These are phyloP conservation scores for Saccharomycopsis javanensis DNA, from an alignment of 805 yeast genomes.

Conservation along the genomic window DNA sequence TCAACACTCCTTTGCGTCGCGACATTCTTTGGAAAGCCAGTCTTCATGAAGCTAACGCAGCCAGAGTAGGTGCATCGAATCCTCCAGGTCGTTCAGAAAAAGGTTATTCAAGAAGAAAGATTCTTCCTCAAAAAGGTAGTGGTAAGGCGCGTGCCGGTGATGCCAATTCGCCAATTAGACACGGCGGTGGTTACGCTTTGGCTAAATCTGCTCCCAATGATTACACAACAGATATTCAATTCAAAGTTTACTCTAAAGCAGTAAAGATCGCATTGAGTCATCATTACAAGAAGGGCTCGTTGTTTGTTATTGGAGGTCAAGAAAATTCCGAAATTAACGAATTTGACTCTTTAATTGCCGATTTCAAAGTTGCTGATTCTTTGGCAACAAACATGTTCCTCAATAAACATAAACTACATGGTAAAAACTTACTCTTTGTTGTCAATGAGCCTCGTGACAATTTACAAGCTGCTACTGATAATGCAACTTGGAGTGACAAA, in stretches of 20 bases:
- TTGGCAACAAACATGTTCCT: conserved; percentile 42
- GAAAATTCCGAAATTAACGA: conserved; percentile 24
- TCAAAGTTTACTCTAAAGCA: conserved; percentile 64
- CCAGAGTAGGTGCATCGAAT: conserved; percentile 80
- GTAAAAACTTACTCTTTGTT: conserved; percentile 56
- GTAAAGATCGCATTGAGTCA: conserved; percentile 74
- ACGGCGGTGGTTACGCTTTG: conserved; percentile 81
- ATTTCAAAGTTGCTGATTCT: conserved; percentile 29
- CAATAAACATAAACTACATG: conserved; percentile 38
- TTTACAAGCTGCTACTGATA: conserved; percentile 48
- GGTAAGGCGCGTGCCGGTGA: conserved; percentile 97
- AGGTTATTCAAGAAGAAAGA: conserved; percentile 74
- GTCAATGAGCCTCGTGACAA: conserved; percentile 48
- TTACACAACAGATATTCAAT: conserved; percentile 68
- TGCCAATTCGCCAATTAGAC: conserved; percentile 86
- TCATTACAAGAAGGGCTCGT: conserved; percentile 64
- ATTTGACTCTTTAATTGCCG: conserved; percentile 27
- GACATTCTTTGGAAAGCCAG: conserved; percentile 94
- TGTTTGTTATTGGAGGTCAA: conserved; percentile 56
- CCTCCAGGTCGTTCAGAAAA: conserved; percentile 82
- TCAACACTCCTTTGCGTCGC: conserved; percentile 73
- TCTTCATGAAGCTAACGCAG: conserved; percentile 79
- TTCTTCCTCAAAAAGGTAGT: conserved; percentile 84
- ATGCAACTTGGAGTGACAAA: conserved; percentile 32
- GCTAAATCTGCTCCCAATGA: conserved; percentile 90